phyloP scores from a whole-genome alignment of 2,329 filamentous ascomycete species.

The Colletotrichum simmondsii region DNA sequence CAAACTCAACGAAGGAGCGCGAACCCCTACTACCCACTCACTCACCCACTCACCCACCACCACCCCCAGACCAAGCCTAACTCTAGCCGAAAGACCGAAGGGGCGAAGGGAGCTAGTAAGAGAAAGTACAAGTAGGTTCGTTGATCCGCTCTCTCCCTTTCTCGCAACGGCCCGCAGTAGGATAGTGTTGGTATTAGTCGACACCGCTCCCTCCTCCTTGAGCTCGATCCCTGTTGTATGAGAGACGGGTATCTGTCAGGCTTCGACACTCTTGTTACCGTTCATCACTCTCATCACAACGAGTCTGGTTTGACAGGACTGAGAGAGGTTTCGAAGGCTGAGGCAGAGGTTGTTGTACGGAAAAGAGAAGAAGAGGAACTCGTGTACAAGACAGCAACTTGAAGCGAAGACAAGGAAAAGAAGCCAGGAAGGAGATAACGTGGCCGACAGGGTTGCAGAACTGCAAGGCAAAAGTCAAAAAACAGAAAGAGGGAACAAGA shows the following conservation, averaged over 20 bases:
- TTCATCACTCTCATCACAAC: not conserved
- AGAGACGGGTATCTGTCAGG: not conserved
- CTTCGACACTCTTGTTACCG: not conserved
- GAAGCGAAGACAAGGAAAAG: not conserved
- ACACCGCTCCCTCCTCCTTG: not conserved
- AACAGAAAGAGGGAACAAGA: not conserved
- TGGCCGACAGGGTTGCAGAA: not conserved
- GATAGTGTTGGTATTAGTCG: not conserved
- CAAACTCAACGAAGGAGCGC: not conserved
- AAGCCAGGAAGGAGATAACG: not conserved
- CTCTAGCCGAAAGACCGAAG: not conserved
- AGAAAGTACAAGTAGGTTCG: slow-evolving; percentile 24
- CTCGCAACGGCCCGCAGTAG: not conserved
- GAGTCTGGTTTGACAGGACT: not conserved
- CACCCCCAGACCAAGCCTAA: not conserved
- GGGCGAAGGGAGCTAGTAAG: not conserved
- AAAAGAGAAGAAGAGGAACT: not conserved
- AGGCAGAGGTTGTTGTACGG: not conserved
- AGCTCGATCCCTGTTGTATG: not conserved
- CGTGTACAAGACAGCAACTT: not conserved
- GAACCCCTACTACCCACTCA: not conserved
- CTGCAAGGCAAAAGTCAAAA: not conserved
- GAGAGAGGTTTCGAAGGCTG: not conserved
- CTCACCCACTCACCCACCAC: not conserved
- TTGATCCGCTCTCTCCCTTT: not conserved